A percentile compares a stretch with the other conserved stretches of the same genome.
Evolutionary conservation across 768 basidiomycete species (phyloP).

Genomic region (Pleurotus ostreatus): DNA sequence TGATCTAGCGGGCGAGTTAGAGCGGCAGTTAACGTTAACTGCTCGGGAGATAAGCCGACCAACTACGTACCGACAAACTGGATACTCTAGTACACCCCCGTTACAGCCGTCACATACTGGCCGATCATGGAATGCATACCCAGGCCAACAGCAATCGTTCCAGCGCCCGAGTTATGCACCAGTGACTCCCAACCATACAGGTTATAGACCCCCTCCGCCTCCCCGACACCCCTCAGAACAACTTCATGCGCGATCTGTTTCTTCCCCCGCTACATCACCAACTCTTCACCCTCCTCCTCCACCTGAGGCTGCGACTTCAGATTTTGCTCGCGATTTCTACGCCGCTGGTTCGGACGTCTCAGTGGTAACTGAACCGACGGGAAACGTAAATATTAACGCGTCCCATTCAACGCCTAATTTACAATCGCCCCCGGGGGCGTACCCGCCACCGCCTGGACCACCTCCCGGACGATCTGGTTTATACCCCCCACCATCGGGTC

Average conservation of each 20-base stretch:
- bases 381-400: background rate
- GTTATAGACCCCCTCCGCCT: background rate
- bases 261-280: conserved; percentile 5
- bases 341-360: conserved; percentile 33
- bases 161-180: background rate
- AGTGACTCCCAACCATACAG: background rate
- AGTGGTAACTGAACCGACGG: background rate
- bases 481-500: conserved; percentile 24
- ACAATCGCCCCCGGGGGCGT: background rate
- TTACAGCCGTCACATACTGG: background rate
- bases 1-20: conserved; percentile 1
- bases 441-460: conserved; percentile 1
- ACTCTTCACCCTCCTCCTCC: conserved; percentile 2
- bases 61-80: background rate
- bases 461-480: conserved; percentile 14
- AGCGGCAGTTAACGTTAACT: background rate
- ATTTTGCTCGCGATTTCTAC: conserved; percentile 65
- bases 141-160: conserved; percentile 5
- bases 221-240: background rate
- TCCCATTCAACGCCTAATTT: conserved; percentile 2
- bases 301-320: conserved; percentile 27
- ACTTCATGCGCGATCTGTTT: background rate
- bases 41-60: conserved; percentile 3
- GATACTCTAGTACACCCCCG: background rate
- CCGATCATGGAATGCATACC: background rate